phyloP scores from a whole-genome alignment of 225 moss, liverwort and hornwort species.

The Takakia lepidozioides region DNA sequence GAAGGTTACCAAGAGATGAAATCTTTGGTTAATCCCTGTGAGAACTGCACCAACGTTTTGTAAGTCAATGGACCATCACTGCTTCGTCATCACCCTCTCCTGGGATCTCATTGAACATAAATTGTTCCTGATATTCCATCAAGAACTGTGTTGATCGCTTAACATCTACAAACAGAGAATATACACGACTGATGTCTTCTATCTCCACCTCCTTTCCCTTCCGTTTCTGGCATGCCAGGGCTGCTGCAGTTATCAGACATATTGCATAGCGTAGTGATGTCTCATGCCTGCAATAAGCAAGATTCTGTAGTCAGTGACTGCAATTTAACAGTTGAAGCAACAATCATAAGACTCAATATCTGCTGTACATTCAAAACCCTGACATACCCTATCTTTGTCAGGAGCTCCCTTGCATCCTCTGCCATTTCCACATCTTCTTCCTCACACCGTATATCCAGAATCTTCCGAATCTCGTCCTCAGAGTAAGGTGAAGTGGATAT shows the following conservation, averaged over 20 bases:
- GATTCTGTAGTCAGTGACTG: not conserved
- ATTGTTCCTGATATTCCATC: slow-evolving; percentile 84
- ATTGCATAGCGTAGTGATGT: slow-evolving; percentile 71
- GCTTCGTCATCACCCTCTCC: slow-evolving; percentile 32
- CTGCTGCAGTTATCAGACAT: slow-evolving; percentile 65
- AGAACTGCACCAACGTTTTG: too few species aligned
- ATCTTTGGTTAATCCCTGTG: too few species aligned
- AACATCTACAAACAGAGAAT: slow-evolving; percentile 73
- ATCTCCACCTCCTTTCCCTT: slow-evolving; percentile 80
- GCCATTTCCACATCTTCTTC: slow-evolving; percentile 86
- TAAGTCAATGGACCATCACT: too few species aligned
- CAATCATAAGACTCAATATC: too few species aligned
- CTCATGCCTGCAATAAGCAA: slow-evolving; percentile 32
- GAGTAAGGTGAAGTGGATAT: slow-evolving; percentile 69
- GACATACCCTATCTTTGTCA: slow-evolving; percentile 67
- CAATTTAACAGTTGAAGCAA: too few species aligned
- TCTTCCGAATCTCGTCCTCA: slow-evolving; percentile 59
- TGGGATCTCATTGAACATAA: slow-evolving; percentile 61
- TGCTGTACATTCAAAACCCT: not conserved
- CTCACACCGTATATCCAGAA: slow-evolving; percentile 77
- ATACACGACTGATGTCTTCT: slow-evolving; percentile 69
- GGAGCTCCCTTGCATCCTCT: slow-evolving; percentile 56
- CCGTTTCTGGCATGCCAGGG: slow-evolving; percentile 60
- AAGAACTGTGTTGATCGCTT: slow-evolving; percentile 71
- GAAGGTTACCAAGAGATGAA: too few species aligned